These are phyloP conservation scores for Corylus avellana DNA, from an alignment of 306 rosid species.

Conservation along the genomic window DNA sequence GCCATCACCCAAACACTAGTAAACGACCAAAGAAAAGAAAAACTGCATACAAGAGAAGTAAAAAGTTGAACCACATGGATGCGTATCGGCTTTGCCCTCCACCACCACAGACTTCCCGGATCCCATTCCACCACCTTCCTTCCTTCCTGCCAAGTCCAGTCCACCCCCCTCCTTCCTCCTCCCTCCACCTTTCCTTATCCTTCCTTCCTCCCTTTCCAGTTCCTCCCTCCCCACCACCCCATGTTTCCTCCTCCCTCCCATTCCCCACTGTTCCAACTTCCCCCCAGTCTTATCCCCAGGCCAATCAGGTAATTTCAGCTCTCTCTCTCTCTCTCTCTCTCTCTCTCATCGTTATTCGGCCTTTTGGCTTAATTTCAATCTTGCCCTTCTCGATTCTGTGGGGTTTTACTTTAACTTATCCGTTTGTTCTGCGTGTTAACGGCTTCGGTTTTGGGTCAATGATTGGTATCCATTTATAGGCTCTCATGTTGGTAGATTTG, in stretches of 20 bases:
- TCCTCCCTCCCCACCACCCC: slow-evolving; percentile 49
- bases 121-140: too few species aligned
- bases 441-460: background rate
- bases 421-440: background rate
- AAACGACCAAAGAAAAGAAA: background rate
- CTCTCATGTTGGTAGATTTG: background rate
- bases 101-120: slow-evolving; percentile 54
- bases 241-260: slow-evolving; percentile 35
- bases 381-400: background rate
- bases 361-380: background rate
- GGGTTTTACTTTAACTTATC: slow-evolving; percentile 10
- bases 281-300: slow-evolving; percentile 72
- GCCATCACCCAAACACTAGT: slow-evolving; percentile 16
- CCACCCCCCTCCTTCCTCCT: too few species aligned
- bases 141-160: too few species aligned
- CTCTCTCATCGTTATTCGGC: background rate
- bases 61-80: slow-evolving; percentile 45
- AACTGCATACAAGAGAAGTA: background rate
- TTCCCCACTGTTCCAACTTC: slow-evolving; percentile 59
- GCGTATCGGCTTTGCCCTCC: too few species aligned
- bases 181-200: too few species aligned
- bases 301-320: slow-evolving; percentile 20
- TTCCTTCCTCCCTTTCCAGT: too few species aligned
- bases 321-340: background rate
- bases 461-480: background rate